phyloP scores from a whole-genome alignment of 352 stramenopile species.

The Halophytophthora polymorphica region DNA sequence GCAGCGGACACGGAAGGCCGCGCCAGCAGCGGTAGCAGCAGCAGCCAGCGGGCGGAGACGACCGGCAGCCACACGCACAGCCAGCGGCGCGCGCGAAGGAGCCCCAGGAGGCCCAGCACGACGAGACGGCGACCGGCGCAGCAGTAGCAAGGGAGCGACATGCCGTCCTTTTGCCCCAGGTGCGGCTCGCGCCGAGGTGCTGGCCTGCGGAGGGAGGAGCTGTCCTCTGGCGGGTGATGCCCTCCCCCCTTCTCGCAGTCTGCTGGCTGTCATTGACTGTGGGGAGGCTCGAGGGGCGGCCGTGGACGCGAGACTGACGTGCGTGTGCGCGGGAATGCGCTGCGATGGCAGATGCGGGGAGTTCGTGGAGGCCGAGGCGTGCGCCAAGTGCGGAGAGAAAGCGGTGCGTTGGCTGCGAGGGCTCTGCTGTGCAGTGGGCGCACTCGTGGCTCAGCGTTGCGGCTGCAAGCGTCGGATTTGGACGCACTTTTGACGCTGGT shows the following conservation, averaged over 20 bases:
- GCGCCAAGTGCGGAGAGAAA: constrained; percentile 59
- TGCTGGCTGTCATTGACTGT: background rate
- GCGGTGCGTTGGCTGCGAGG: constrained; percentile 32
- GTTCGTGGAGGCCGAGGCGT: constrained; percentile 45
- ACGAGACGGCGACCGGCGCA: too few relatives aligned
- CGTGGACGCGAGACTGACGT: too few relatives aligned
- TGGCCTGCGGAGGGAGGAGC: constrained; percentile 1
- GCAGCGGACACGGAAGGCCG: background rate
- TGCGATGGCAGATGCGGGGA: constrained; percentile 44
- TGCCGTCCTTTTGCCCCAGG: constrained; percentile 73
- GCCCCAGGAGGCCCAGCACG: constrained; percentile 4
- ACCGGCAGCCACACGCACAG: too few relatives aligned
- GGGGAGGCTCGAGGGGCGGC: too few relatives aligned
- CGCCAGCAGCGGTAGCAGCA: background rate
- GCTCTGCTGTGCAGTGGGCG: too few relatives aligned
- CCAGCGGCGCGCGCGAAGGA: constrained; percentile 7
- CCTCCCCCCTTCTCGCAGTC: background rate
- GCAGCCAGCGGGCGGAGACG: background rate
- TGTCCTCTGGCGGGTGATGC: background rate
- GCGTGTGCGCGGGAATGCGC: background rate
- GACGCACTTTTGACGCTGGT: too few relatives aligned
- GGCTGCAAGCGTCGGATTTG: background rate
- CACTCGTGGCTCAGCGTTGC: background rate
- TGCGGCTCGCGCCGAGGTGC: constrained; percentile 13
- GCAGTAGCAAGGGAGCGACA: constrained; percentile 17